A percentile compares a stretch with the other conserved stretches of the same genome.
Conservation (phyloP, 371 early-diverging fungal species). For the Syncephalis plumigaleata region DNA sequence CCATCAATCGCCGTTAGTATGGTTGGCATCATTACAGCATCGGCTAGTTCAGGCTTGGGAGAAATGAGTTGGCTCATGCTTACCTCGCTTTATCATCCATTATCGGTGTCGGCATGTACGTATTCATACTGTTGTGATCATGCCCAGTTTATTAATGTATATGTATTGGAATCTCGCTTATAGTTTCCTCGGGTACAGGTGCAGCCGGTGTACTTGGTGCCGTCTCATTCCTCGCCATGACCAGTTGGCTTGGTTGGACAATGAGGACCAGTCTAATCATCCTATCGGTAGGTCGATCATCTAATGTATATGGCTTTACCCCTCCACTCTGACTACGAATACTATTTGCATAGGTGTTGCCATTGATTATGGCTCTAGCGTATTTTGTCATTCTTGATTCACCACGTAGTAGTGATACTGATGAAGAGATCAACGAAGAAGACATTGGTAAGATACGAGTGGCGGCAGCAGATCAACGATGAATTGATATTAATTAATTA, state of each 20-base stretch:
- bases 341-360: too few relatives aligned
- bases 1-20: neutral
- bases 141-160: too few relatives aligned
- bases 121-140: too few relatives aligned
- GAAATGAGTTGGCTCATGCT: conserved; percentile 23
- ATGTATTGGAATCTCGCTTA: too few relatives aligned
- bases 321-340: too few relatives aligned
- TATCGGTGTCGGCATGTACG: conserved; percentile 18
- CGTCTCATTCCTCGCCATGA: conserved; percentile 17
- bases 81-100: conserved; percentile 17
- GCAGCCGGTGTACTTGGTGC: conserved; percentile 24
- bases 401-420: too few relatives aligned
- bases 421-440: too few relatives aligned
- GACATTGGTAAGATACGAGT: too few relatives aligned
- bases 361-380: neutral
- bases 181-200: conserved; percentile 19
- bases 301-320: too few relatives aligned
- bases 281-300: conserved; percentile 10
- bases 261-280: conserved; percentile 11
- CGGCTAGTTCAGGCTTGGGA: conserved; percentile 22
- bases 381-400: neutral
- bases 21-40: conserved; percentile 21
- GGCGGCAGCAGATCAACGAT: too few relatives aligned
- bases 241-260: conserved; percentile 18
- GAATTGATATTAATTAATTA: too few relatives aligned